These are phyloP conservation scores for Phytopythium cucurbitacearum DNA, from an alignment of 352 stramenopile genomes.

Conservation along the genomic window DNA sequence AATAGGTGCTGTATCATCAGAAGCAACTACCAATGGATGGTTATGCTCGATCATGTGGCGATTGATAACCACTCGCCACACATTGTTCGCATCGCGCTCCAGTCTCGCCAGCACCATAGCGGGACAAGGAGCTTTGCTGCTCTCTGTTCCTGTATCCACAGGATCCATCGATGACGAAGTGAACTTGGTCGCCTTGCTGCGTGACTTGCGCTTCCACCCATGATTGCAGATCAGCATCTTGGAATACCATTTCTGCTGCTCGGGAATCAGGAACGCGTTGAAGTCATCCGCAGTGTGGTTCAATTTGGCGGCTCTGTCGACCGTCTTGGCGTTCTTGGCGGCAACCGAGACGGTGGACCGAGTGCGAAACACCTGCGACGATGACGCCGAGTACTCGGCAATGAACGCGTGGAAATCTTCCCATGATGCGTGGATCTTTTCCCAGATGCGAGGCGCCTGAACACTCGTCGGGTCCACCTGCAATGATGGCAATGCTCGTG, in stretches of 20 bases:
- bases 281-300: conserved; percentile 23
- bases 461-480: neutral
- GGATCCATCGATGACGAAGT: too few species aligned
- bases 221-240: conserved; percentile 77
- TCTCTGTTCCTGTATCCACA: neutral
- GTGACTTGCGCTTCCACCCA: conserved; percentile 65
- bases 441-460: conserved; percentile 20
- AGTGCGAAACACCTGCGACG: conserved; percentile 63
- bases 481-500: neutral
- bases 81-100: conserved; percentile 56
- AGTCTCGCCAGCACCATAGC: conserved; percentile 65
- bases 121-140: conserved; percentile 26
- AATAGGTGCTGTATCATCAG: conserved; percentile 1
- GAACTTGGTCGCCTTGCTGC: conserved; percentile 24
- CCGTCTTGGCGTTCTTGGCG: conserved; percentile 50
- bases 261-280: conserved; percentile 34
- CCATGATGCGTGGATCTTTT: conserved; percentile 58
- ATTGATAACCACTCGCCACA: conserved; percentile 66
- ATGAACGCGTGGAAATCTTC: conserved; percentile 54
- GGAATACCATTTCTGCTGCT: conserved; percentile 64
- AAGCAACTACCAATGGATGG: conserved; percentile 19
- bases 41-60: conserved; percentile 66
- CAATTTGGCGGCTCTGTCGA: conserved; percentile 30
- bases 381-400: conserved; percentile 48
- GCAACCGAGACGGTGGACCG: conserved; percentile 63